These are phyloP conservation scores for Pseudozyma hubeiensis DNA, from an alignment of 1,284 basidiomycete genomes.

Conservation along the genomic window DNA sequence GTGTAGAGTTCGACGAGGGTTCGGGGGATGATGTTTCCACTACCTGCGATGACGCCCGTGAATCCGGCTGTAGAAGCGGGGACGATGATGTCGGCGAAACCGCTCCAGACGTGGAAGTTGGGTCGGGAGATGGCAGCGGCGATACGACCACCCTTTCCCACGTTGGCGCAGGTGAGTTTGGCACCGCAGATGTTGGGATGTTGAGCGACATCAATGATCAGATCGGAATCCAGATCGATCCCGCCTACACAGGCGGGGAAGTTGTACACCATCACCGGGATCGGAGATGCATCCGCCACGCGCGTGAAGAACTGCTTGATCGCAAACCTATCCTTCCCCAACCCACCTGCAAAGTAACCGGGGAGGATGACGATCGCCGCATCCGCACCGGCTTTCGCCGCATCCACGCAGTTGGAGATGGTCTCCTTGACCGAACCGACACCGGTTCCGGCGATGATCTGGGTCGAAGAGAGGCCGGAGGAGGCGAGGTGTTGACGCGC, in stretches of 20 bases:
- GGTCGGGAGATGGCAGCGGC: constrained; percentile 74
- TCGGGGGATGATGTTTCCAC: constrained; percentile 70
- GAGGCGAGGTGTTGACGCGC: constrained; percentile 80
- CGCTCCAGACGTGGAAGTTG: constrained; percentile 45
- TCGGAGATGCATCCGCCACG: constrained; percentile 80
- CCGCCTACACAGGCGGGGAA: constrained; percentile 79
- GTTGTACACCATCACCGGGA: constrained; percentile 91
- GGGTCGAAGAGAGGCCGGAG: constrained; percentile 75
- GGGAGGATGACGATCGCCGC: constrained; percentile 83
- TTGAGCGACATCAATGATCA: constrained; percentile 81
- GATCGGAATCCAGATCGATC: constrained; percentile 85
- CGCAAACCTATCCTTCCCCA: constrained; percentile 74
- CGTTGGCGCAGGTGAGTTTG: constrained; percentile 85
- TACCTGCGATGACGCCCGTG: constrained; percentile 52
- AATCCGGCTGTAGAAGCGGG: constrained; percentile 46
- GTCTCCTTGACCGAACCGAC: constrained; percentile 84
- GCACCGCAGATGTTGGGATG: constrained; percentile 90
- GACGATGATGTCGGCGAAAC: constrained; percentile 48
- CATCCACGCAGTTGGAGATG: constrained; percentile 78
- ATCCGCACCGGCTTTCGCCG: constrained; percentile 84
- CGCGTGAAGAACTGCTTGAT: constrained; percentile 83
- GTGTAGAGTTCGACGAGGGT: constrained; percentile 77
- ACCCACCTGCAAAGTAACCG: constrained; percentile 84
- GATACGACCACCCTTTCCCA: constrained; percentile 88
- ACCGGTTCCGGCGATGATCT: constrained; percentile 85